Base-by-base conservation (phyloP, 768 basidiomycete species). In the Hirschioporus abietinus region DNA sequence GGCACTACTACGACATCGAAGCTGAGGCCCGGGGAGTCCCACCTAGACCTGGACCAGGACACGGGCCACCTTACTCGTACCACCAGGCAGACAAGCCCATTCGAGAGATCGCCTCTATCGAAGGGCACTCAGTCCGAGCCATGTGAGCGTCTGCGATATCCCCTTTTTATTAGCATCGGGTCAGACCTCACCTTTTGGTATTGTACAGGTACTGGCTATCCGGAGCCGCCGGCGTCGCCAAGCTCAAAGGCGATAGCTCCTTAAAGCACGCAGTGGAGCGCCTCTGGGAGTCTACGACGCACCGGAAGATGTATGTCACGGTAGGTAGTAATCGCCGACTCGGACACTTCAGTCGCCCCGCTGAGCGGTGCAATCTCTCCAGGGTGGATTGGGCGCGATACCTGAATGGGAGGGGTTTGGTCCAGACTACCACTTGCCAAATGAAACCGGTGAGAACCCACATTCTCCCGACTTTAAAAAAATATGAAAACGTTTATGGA, bases 331-430 rank as follows among this genome's bases (percentile, higher is more conserved):
- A 42, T 60, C 24, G 57, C n/a, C 10, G 9, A 3, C 15, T 61
- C 30, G 12, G 7, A 4, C 27, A 0, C 23, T 24, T 35, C 58
- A 59, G n/a, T 23, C 6, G 35, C 1, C 58, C 8, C 2, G 2
- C 30, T 8, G 24, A 61, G 30, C 60, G 60, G 10, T 62, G 1
- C 61, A 57, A 62, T 26, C n/a, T 35, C 34, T 57, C 8, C 12
- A 71, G 70, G 70, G 70, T 10, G 70, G 70, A 15, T 17, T 71
- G 24, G 70, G 70, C 35, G 64, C 70, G 9, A 70, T 71, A 30
- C 60, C 66, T 34, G 70, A 70, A 5, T 71, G 70, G 70, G 70
- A 71, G 61, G 70, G 70, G 0, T 71, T 71, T 57, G 70, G 70
- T 7, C 70, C 70, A 7, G 70, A 71, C 60, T 70, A 68, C 36